Conservation (phyloP, 139 green algal species). For the Chlamydomonas schloesseri region DNA sequence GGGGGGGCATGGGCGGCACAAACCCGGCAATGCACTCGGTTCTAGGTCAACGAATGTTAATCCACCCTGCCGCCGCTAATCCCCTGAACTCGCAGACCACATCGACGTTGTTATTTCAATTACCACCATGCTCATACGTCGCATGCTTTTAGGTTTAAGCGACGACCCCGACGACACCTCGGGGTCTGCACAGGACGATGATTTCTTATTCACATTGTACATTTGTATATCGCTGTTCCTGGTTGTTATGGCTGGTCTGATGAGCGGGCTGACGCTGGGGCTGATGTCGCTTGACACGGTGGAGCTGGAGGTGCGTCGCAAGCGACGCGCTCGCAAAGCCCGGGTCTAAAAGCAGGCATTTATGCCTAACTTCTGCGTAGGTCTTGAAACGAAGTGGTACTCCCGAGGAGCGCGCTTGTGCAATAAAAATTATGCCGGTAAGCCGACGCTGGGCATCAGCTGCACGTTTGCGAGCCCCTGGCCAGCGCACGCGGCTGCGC, state of each 20-base stretch:
- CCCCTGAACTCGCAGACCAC: too few relatives aligned
- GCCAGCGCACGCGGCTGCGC: not conserved
- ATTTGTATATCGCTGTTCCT: conserved; percentile 49
- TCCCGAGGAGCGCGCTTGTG: conserved; percentile 60
- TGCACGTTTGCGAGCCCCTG: too few relatives aligned
- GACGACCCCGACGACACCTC: not conserved
- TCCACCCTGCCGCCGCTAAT: too few relatives aligned
- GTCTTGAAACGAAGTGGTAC: conserved; percentile 76
- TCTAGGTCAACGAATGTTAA: too few relatives aligned
- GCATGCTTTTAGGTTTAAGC: not conserved
- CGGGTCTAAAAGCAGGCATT: too few relatives aligned
- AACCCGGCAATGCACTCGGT: too few relatives aligned
- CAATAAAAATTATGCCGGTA: conserved; percentile 53
- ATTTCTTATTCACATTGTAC: conserved; percentile 47
- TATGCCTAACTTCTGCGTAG: conserved; percentile 37
- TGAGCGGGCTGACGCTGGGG: conserved; percentile 82
- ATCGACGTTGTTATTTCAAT: too few relatives aligned
- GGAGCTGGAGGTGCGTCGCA: conserved; percentile 79
- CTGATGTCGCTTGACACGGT: conserved; percentile 76
- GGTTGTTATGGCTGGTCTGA: conserved; percentile 69
- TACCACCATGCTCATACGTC: not conserved
- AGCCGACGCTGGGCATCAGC: not conserved
- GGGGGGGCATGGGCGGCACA: too few relatives aligned
- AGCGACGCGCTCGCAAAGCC: too few relatives aligned
- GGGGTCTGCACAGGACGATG: not conserved